Base-by-base conservation (phyloP, 2,329 filamentous ascomycete genomes). In the Tolypocladium tropicale region DNA sequence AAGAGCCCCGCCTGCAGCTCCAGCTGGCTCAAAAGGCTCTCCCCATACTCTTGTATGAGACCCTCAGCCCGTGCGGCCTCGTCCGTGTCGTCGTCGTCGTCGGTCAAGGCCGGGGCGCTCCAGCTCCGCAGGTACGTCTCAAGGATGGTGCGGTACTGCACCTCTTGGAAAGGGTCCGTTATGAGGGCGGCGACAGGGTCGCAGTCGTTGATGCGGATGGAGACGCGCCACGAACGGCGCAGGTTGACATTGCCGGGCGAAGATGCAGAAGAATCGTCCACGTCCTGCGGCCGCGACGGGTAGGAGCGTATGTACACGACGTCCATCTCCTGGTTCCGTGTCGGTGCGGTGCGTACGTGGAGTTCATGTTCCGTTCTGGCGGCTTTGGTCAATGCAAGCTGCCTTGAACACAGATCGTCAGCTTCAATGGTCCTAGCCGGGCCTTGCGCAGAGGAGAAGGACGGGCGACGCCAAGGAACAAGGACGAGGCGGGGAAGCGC, bases 41-140 rank as follows among this genome's bases (percentile, higher is more conserved):
- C 58, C 3, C 56, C 63, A 32, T 67, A 67, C 14, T 25, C 52
- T 10, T 57, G 39, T 9, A 67, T 66, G 11, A 58, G 57, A 11
- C 56, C n/a, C 53, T 66, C 64, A 0, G 61, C 57, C 11, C 52
- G 32, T 6, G 54, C 57, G 2, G 58, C 33, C 21, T 61, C 59
- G 23, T 60, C 61, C 2, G 52, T 28, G 21, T 37, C 53, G 1
- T 53, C 53, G 1, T 53, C 56, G 33, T 58, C 55, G 16, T 58
- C 49, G n/a, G 58, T 54, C 48, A 62, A 55, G 43, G 52, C 55
- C 43, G 60, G 57, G 10, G 58, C 46, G 54, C 59, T 63, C 60
- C 60, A 62, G 53, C 58, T 61, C 21, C 59, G 61, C n/a, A 66
- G 59, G 49, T 67, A 65, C 32, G 59, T 48, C 53, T 67, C 65